A percentile compares a stretch with the other conserved stretches of the same genome.
Conservation (phyloP, 2,329 filamentous ascomycete genomes). For the Apiospora aurea region DNA sequence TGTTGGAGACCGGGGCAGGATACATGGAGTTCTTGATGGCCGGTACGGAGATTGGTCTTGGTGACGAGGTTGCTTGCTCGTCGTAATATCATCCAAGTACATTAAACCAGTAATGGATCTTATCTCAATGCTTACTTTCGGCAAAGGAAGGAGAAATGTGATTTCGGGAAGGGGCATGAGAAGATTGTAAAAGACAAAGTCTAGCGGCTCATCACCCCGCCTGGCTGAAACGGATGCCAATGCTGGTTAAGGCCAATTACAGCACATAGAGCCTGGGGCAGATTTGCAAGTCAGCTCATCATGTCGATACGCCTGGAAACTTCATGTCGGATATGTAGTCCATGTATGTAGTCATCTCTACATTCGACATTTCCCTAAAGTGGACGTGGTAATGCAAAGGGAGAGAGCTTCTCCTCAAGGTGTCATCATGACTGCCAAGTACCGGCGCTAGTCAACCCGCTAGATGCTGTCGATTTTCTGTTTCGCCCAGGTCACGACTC, state of each 20-base stretch:
- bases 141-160: too few relatives aligned
- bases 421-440: not conserved
- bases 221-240: not conserved
- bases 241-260: not conserved
- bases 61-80: slow-evolving; percentile 23
- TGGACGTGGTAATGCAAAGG: not conserved
- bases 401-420: not conserved
- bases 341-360: too few relatives aligned
- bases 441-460: not conserved
- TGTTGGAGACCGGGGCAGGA: slow-evolving; percentile 53
- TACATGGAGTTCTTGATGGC: slow-evolving; percentile 55
- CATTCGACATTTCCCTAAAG: not conserved
- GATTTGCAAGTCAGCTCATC: not conserved
- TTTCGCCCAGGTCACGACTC: not conserved
- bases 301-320: not conserved
- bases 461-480: not conserved
- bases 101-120: not conserved
- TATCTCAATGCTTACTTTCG: too few relatives aligned
- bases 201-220: not conserved
- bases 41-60: slow-evolving; percentile 35
- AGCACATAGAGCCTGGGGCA: not conserved
- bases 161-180: not conserved
- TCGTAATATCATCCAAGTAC: not conserved
- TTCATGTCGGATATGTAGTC: not conserved
- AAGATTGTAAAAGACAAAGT: not conserved